Percentiles rank a stretch among this genome's conserved stretches.
These are phyloP conservation scores for Synchytrium microbalum DNA, from an alignment of 371 early-diverging fungal genomes.

Conservation along the genomic window DNA sequence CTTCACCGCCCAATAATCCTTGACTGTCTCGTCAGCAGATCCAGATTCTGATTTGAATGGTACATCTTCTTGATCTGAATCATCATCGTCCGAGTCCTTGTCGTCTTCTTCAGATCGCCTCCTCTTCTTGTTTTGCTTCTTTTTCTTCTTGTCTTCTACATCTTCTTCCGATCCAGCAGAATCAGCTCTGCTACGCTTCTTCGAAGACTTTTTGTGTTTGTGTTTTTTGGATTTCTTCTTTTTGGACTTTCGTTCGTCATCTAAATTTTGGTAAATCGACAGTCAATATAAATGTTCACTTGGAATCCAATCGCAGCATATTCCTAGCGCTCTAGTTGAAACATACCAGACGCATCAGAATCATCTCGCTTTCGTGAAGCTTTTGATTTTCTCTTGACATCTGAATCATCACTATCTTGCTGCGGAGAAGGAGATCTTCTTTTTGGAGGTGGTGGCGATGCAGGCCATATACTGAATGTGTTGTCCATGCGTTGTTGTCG, in stretches of 20 bases:
- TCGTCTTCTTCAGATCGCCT: slow-evolving; percentile 3
- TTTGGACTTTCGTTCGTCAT: slow-evolving; percentile 9
- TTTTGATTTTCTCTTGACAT: too few species aligned
- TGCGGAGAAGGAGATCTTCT: too few species aligned
- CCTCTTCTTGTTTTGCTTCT: slow-evolving; percentile 7
- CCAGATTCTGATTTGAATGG: slow-evolving; percentile 4
- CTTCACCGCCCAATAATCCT: slow-evolving; percentile 4
- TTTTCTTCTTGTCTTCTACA: slow-evolving; percentile 13
- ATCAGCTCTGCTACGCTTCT: neutral
- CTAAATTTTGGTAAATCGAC: too few species aligned
- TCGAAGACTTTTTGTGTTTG: slow-evolving; percentile 11
- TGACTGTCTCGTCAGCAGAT: slow-evolving; percentile 7
- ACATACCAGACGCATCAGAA: too few species aligned
- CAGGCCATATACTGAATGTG: too few species aligned
- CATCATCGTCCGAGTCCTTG: neutral
- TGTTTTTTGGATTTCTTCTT: slow-evolving; percentile 12
- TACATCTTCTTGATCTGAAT: neutral
- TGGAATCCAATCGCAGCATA: too few species aligned
- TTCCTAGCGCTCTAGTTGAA: too few species aligned
- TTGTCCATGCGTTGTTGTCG: too few species aligned
- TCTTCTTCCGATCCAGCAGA: slow-evolving; percentile 6
- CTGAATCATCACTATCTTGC: too few species aligned
- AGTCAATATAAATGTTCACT: too few species aligned
- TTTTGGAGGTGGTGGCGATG: too few species aligned
- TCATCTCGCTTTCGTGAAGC: too few species aligned